Evolutionary conservation across 176 grass and related monocot species (phyloP).

Genomic region (Olyra latifolia): DNA sequence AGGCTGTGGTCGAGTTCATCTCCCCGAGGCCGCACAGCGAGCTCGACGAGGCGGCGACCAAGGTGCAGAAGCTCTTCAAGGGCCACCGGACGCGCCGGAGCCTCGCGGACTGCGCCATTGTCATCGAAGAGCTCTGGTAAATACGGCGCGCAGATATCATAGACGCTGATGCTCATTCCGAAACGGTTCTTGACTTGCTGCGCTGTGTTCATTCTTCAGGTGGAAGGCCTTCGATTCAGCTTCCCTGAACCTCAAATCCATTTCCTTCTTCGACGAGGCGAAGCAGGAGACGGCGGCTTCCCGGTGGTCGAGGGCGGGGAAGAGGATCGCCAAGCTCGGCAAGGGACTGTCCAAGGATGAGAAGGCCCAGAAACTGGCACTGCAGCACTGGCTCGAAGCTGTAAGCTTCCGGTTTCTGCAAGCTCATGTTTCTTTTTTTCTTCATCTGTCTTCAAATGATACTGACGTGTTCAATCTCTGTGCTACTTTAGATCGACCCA

Average conservation of each 20-base stretch:
- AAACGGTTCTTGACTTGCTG: not conserved
- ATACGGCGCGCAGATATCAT: not conserved
- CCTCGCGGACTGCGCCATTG: conserved; percentile 92
- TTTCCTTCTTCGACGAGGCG: conserved; percentile 78
- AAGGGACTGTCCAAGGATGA: conserved; percentile 94
- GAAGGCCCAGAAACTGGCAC: conserved; percentile 85
- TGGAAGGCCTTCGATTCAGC: conserved; percentile 86
- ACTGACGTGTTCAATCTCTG: not conserved
- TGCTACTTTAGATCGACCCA: conserved; percentile 71
- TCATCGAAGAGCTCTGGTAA: conserved; percentile 90
- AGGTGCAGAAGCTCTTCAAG: conserved; percentile 89
- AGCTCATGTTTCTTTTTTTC: not conserved
- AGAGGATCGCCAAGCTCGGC: conserved; percentile 83
- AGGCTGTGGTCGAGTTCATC: conserved; percentile 45
- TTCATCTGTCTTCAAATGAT: not conserved
- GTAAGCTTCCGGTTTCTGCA: conserved; percentile 36
- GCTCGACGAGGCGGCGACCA: conserved; percentile 77
- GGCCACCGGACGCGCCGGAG: conserved; percentile 80
- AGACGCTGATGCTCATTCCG: not conserved
- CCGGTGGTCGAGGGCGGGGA: conserved; percentile 66
- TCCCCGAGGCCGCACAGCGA: conserved; percentile 63
- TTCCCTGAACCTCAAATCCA: conserved; percentile 63
- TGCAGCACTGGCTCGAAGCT: conserved; percentile 95
- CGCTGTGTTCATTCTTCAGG: conserved; percentile 29
- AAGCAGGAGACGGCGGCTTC: conserved; percentile 82